Evolutionary conservation across 2,329 filamentous ascomycete species (phyloP).

Genomic region (Pestalotiopsis sp.): DNA sequence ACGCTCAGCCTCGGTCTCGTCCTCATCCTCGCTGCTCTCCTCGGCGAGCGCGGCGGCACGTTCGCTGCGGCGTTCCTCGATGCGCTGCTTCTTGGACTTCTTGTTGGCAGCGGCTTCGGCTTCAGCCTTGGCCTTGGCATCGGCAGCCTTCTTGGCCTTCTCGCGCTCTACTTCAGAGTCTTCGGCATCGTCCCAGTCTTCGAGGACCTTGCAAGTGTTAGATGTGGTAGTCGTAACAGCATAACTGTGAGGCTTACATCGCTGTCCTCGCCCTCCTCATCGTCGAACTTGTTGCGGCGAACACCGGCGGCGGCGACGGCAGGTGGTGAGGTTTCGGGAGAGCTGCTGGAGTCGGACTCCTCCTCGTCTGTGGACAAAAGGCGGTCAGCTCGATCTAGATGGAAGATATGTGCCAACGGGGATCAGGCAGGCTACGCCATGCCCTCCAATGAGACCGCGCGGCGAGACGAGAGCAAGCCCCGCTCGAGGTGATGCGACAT

Average conservation of each 20-base stretch:
- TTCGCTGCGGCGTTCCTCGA: conserved; percentile 75
- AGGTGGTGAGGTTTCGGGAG: conserved; percentile 4
- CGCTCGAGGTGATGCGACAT: conserved; percentile 17
- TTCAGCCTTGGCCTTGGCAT: conserved; percentile 86
- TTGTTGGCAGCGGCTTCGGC: conserved; percentile 87
- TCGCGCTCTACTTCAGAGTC: conserved; percentile 97
- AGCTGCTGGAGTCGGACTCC: conserved; percentile 16
- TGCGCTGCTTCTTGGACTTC: conserved; percentile 84
- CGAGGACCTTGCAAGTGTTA: conserved; percentile 68
- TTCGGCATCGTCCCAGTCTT: conserved; percentile 95
- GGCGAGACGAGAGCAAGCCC: conserved; percentile 16
- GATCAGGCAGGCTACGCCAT: conserved; percentile 18
- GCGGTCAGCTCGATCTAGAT: conserved; percentile 15
- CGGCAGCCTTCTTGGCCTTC: conserved; percentile 85
- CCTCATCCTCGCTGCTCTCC: conserved; percentile 64
- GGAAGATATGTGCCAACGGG: conserved; percentile 8
- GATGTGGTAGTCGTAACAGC: background rate
- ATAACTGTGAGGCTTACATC: conserved; percentile 12
- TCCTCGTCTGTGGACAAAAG: conserved; percentile 13
- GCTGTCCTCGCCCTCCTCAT: conserved; percentile 16
- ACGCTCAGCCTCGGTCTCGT: conserved; percentile 73
- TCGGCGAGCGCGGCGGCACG: conserved; percentile 55
- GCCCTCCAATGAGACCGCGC: conserved; percentile 19
- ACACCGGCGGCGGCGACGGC: background rate
- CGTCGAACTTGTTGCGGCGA: conserved; percentile 15